A percentile compares a stretch with the other conserved stretches of the same genome.
phyloP scores from a whole-genome alignment of 768 basidiomycete genomes.

The Gymnopilus dilepis region DNA sequence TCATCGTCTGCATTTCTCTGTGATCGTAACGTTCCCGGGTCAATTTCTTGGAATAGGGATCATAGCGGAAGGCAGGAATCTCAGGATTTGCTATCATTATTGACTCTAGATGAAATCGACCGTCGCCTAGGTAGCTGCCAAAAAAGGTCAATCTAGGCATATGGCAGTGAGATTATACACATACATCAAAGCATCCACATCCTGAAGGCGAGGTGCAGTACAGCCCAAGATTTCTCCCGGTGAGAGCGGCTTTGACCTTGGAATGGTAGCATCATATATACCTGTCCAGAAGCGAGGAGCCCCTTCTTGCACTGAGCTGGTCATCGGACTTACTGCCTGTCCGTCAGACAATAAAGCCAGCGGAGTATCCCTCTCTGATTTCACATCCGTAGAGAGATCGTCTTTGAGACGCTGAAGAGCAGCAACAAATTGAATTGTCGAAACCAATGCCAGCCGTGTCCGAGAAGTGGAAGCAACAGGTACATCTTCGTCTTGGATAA shows the following conservation, averaged over 20 bases:
- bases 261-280: constrained; percentile 77
- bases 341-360: constrained; percentile 15
- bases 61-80: constrained; percentile 96
- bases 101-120: constrained; percentile 96
- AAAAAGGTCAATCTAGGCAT: constrained; percentile 12
- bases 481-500: constrained; percentile 2
- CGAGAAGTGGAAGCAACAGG: constrained; percentile 29
- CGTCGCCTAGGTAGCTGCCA: constrained; percentile 92
- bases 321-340: not conserved
- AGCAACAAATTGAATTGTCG: constrained; percentile 97
- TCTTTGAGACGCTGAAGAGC: constrained; percentile 88
- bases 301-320: not conserved
- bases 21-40: constrained; percentile 94
- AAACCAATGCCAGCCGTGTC: constrained; percentile 89
- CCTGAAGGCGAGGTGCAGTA: constrained; percentile 81
- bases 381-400: constrained; percentile 58
- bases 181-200: constrained; percentile 91
- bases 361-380: not conserved
- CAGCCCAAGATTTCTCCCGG: constrained; percentile 98
- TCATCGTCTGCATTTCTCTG: constrained; percentile 77
- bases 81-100: constrained; percentile 99
- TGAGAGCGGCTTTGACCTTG: constrained; percentile 88
- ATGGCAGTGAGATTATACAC: constrained; percentile 29
- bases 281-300: constrained; percentile 49
- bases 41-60: constrained; percentile 97